A percentile compares a stretch with the other conserved stretches of the same genome.
phyloP scores from a whole-genome alignment of 805 yeast species.

The Metschnikowia continentalis region DNA sequence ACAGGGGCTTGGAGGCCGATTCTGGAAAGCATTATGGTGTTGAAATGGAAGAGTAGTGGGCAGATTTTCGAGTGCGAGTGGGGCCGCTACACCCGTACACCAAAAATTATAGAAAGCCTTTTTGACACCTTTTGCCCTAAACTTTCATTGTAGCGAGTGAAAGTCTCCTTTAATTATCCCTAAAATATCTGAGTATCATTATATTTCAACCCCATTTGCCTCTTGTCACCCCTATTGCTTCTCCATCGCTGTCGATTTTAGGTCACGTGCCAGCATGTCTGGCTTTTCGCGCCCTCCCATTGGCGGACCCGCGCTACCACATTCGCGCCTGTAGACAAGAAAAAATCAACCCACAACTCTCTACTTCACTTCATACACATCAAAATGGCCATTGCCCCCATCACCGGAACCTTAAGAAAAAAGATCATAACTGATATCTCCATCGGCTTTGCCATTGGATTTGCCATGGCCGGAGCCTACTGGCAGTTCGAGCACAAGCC shows the following conservation, averaged over 20 bases:
- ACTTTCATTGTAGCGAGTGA: background rate
- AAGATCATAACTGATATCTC: conserved; percentile 75
- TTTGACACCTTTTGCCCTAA: no score
- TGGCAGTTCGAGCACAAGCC: conserved; percentile 91
- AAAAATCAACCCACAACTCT: conserved; percentile 1
- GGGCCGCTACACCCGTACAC: background rate
- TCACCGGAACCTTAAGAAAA: conserved; percentile 77
- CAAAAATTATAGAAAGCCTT: background rate
- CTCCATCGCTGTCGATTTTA: background rate
- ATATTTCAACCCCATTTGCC: no score
- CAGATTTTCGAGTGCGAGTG: conserved; percentile 1
- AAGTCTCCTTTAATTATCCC: no score
- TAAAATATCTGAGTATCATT: no score
- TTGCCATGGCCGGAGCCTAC: conserved; percentile 54
- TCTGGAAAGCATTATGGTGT: conserved; percentile 23
- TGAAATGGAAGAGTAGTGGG: background rate
- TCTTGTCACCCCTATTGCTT: no score
- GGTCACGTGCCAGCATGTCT: conserved; percentile 2
- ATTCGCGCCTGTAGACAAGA: conserved; percentile 8
- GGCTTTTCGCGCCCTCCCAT: conserved; percentile 11
- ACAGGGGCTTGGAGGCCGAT: conserved; percentile 18
- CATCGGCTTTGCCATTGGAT: conserved; percentile 62
- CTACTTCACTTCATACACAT: conserved; percentile 4
- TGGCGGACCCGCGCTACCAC: conserved; percentile 8
- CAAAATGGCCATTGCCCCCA: conserved; percentile 76